phyloP scores from a whole-genome alignment of 2,329 filamentous ascomycete genomes.

The Talaromyces sp. region DNA sequence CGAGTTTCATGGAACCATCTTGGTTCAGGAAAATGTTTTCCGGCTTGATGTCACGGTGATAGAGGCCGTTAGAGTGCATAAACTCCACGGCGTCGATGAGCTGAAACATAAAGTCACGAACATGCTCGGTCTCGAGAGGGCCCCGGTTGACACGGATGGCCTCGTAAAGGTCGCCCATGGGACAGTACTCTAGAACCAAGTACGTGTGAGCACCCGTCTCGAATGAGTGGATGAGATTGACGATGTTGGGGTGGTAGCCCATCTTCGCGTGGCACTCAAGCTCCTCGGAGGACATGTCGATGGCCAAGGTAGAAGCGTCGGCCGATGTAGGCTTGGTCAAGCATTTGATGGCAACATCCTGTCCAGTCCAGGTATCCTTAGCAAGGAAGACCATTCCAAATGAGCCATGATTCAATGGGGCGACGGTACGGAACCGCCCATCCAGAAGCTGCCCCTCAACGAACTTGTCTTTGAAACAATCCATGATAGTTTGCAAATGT shows the following conservation, averaged over 20 bases:
- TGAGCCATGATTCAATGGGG: conserved; percentile 95
- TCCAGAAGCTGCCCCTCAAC: conserved; percentile 35
- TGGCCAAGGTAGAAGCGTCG: conserved; percentile 60
- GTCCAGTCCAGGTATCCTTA: conserved; percentile 69
- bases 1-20: conserved; percentile 87
- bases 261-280: conserved; percentile 72
- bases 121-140: conserved; percentile 90
- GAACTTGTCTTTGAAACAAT: conserved; percentile 36
- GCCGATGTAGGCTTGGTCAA: conserved; percentile 75
- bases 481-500: conserved; percentile 23
- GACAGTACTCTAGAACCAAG: conserved; percentile 91
- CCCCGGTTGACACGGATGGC: conserved; percentile 86
- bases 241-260: conserved; percentile 80
- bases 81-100: conserved; percentile 84
- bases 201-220: conserved; percentile 89
- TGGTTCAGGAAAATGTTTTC: conserved; percentile 97
- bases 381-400: conserved; percentile 99
- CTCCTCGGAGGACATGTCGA: conserved; percentile 68
- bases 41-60: conserved; percentile 97
- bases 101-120: conserved; percentile 95
- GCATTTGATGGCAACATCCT: conserved; percentile 93
- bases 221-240: conserved; percentile 86
- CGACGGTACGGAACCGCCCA: conserved; percentile 85
- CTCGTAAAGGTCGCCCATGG: conserved; percentile 94
- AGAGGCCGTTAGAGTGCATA: conserved; percentile 86